Conservation (phyloP, 1,284 basidiomycete genomes). For the Mixia osmundae region DNA sequence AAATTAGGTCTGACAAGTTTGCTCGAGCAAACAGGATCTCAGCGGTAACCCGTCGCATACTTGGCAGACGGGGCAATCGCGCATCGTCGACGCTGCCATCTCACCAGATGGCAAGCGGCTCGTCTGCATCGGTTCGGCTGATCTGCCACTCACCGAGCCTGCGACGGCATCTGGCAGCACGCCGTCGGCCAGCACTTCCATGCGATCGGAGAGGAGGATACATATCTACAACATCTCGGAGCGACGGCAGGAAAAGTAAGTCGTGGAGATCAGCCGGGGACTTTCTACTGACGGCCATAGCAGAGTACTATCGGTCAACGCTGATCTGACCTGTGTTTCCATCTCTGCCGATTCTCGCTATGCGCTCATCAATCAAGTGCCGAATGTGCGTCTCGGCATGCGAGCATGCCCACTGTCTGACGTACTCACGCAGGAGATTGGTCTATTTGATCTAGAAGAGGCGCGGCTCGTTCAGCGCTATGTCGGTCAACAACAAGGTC, state of each 20-base stretch:
- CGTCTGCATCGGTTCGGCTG: slow-evolving; percentile 44
- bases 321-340: slow-evolving; percentile 66
- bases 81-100: slow-evolving; percentile 65
- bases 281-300: neutral
- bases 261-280: neutral
- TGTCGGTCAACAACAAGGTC: slow-evolving; percentile 52
- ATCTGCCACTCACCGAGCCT: neutral
- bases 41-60: slow-evolving; percentile 44
- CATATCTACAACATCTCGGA: slow-evolving; percentile 43
- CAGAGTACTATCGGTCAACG: slow-evolving; percentile 13
- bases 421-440: slow-evolving; percentile 40
- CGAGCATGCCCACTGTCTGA: slow-evolving; percentile 1
- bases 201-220: slow-evolving; percentile 28
- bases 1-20: neutral
- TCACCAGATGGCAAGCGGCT: slow-evolving; percentile 63
- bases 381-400: slow-evolving; percentile 35
- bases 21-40: slow-evolving; percentile 32
- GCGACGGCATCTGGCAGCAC: neutral
- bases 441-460: slow-evolving; percentile 53
- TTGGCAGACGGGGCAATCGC: slow-evolving; percentile 52
- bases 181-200: slow-evolving; percentile 1
- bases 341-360: slow-evolving; percentile 67
- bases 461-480: slow-evolving; percentile 45
- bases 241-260: slow-evolving; percentile 24
- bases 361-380: slow-evolving; percentile 63